Evolutionary conservation across 345 rosid species (phyloP), one percentile per base, ranked within the genome.

Genomic region (Eucalyptus sp.): DNA sequence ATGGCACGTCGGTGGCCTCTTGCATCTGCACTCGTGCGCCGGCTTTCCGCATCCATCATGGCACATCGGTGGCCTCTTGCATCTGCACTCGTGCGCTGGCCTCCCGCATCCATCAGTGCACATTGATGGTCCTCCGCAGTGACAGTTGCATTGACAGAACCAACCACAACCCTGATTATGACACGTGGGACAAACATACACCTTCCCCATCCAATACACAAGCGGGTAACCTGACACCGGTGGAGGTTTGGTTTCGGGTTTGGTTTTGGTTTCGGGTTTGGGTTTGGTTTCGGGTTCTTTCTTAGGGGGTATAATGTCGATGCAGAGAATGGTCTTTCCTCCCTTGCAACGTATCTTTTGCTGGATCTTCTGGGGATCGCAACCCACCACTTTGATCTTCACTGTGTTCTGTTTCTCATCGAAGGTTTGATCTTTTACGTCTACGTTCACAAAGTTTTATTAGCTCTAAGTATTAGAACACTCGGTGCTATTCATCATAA

Each of bases 11-110:
- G 33, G 33, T 29, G 68, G 17, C 68, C 17, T 62, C 33, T n/a
- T 7, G 33, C 68, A 62, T 62, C 0, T 58, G 64, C 64, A 58
- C 7, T 58, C n/a, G 66, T 60, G 4, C 15, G 14, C 31, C 5
- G 7, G 31, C 71, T 94, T 91, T 4, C 94, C 94, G 49, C 71
- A 64, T 5, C 71, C 71, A 64, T 64, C 71, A 13, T 4, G 3
- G 37, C 71, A 64, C 71, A 7, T 13, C 7, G 71, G 37, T 44
- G 86, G n/a, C 49, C 10, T 27, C 86, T 50, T 51, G 10, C 49
- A 37, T 52, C 4, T 52, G 56, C 56, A 52, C 24, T 52, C 56
- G 56, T 52, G 56, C 24, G 56, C 24, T 17, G 56, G 56, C 56
- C 8, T 52, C 56, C 56, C 56, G 56, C 56, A 52, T 52, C 10